Evolutionary conservation across 495 filamentous ascomycete genomes (phyloP).

Genomic region (Eremomyces bilateralis): DNA sequence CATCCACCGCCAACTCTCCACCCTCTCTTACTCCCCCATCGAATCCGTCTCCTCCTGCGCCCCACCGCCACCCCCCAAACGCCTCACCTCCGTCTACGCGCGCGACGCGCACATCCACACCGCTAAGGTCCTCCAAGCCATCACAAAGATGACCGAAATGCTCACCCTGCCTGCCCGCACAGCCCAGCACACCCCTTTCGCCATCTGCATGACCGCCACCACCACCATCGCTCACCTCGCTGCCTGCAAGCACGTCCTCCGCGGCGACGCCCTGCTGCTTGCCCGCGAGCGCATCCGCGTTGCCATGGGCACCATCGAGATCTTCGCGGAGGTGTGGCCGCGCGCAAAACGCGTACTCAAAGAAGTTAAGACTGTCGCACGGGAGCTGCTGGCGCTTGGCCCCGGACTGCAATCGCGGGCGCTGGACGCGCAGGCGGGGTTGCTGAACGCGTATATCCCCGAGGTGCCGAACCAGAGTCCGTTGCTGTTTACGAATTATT

Average conservation of each 20-base stretch:
- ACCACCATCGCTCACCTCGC: constrained; percentile 12
- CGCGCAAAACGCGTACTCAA: background rate
- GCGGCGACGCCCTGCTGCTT: constrained; percentile 4
- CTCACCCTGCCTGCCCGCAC: constrained; percentile 8
- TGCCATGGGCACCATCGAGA: constrained; percentile 9
- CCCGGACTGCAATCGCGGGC: no score
- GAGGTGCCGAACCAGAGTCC: no score
- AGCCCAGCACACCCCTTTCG: constrained; percentile 8
- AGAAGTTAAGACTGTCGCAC: constrained; percentile 1
- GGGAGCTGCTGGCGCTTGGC: constrained; percentile 1
- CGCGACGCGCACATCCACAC: constrained; percentile 8
- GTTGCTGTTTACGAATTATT: no score
- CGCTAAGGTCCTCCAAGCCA: constrained; percentile 7
- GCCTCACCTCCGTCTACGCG: constrained; percentile 3
- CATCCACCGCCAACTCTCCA: constrained; percentile 8
- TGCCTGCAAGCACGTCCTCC: constrained; percentile 8
- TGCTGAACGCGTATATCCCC: no score
- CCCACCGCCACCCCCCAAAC: constrained; percentile 8
- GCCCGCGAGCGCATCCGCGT: constrained; percentile 6
- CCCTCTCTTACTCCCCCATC: constrained; percentile 4
- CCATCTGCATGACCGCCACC: constrained; percentile 9
- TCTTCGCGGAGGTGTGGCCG: constrained; percentile 7
- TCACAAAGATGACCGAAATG: constrained; percentile 6
- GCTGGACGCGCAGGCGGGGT: no score
- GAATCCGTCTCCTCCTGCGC: constrained; percentile 9